Base-by-base conservation (phyloP, 192 early-diverging fungal species). In the Allomyces macrogynus region DNA sequence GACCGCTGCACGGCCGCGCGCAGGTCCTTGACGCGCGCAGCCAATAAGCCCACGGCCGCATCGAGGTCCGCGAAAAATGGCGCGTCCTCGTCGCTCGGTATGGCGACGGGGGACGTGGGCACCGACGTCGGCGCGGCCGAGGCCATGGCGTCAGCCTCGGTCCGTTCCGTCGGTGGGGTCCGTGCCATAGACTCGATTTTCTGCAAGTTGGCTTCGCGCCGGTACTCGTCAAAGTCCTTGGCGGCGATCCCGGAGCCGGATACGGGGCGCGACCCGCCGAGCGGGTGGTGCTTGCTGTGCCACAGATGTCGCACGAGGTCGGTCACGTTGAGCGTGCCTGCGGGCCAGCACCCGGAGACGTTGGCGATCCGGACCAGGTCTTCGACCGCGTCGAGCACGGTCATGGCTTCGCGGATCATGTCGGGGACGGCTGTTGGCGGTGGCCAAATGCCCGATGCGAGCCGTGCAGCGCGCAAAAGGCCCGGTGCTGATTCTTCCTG, bases 371-470 rank as follows among this genome's bases (percentile, higher is more conserved):
- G 49, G 16, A n/a, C 49, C 16, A 57, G 12, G 16, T 57, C 16
- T 3, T 57, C 16, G 12, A n/a, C 49, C 0, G 12, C 16, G 12
- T 57, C 49, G 16, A 57, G 49, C 49, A 57, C 49, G 2, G 64
- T 12, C 20, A 64, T 64, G 32, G 64, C 43, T 26, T 22, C 27
- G 9, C 20, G 20, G 64, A 64, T 12, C 64, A 64, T 64, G 9
- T 64, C 27, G 10, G 64, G 20, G 0, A 43, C 27, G 10, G 64
- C 64, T 4, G 27, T 32, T 1, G 64, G 64, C 12, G 64, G 64
- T 2, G 64, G 64, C 64, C 64, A 64, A 32, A 64, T 43, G 9
- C 64, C 64, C 12, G 32, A 43, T 10, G 64, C 64, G 22, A 64
- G 64, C 5, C 43, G 26, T 14, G 64, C 27, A 1, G 49, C 49